Evolutionary conservation across 2,329 filamentous ascomycete species (phyloP), one percentile per base, ranked within the genome.

Genomic region (Talaromyces sp.): DNA sequence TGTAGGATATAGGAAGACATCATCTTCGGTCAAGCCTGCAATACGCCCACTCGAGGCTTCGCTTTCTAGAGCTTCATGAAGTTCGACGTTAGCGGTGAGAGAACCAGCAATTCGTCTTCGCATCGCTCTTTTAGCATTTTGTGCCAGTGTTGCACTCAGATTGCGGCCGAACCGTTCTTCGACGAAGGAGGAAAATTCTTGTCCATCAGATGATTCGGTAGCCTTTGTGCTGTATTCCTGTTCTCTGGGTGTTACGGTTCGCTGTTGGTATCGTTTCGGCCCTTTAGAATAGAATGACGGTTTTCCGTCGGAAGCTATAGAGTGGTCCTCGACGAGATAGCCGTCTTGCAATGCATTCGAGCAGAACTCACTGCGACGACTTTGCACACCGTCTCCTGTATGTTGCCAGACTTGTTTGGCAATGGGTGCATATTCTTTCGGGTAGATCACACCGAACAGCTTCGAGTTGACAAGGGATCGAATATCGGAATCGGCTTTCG

Each of bases 371-470:
- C 92, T 93, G 44, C 92, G 86, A 57, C 95, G 88, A 73, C 93
- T 97, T 0, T 93, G 97, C 14, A 96, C 83, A 16, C 95, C 95
- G 65, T 96, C 93, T 21, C 95, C 95, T 0, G 91, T 90, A 75
- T 99, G 95, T 75, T 98, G 95, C 95, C 95, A 99, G 71, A 96
- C 97, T 70, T 92, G 86, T 75, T 97, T 98, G n/a, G 92, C 91
- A 64, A 90, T 76, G 4, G 85, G 78, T 69, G 88, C 93, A 18
- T 86, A 78, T 12, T 87, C 84, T 52, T 83, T 80, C 0, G 88
- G 85, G 69, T 89, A 92, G 46, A 98, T 73, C 2, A 96, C 87
- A 25, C 87, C 87, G 1, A 84, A 89, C 23, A 93, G 79, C 9
- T 82, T 80, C 0, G 88, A 87, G 2, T 79, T 78, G 31, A 89